Conservation (phyloP, 805 yeast genomes). For the Vanderwaltozyma polyspora region DNA sequence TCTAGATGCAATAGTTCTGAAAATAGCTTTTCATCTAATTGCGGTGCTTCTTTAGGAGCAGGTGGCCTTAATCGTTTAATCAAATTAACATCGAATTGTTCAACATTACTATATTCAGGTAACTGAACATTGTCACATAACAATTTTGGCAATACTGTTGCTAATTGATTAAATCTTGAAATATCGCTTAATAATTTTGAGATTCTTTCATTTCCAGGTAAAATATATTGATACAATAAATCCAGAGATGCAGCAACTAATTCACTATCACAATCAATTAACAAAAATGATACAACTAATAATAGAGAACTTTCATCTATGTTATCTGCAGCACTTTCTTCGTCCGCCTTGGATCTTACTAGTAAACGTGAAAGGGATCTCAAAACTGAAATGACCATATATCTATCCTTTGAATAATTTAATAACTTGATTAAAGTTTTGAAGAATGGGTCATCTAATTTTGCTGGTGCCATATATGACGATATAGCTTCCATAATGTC, state of each 20-base stretch:
- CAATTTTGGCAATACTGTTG: slow-evolving; percentile 52
- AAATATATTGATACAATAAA: slow-evolving; percentile 68
- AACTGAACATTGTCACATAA: slow-evolving; percentile 37
- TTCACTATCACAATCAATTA: slow-evolving; percentile 51
- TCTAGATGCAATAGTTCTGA: slow-evolving; percentile 50
- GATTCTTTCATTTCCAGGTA: slow-evolving; percentile 51
- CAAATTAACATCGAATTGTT: slow-evolving; percentile 27
- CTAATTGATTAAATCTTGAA: slow-evolving; percentile 40
- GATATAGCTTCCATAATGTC: slow-evolving; percentile 80
- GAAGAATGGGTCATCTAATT: slow-evolving; percentile 54
- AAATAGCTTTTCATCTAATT: slow-evolving; percentile 42
- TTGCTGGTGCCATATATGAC: slow-evolving; percentile 68
- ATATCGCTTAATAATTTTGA: slow-evolving; percentile 38
- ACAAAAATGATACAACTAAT: slow-evolving; percentile 44
- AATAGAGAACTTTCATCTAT: slow-evolving; percentile 39
- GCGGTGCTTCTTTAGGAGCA: slow-evolving; percentile 58
- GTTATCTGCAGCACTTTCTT: slow-evolving; percentile 40
- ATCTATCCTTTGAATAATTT: slow-evolving; percentile 49
- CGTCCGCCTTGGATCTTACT: slow-evolving; percentile 41
- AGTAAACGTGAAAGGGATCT: slow-evolving; percentile 72
- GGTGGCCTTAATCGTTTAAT: slow-evolving; percentile 49
- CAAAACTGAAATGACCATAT: slow-evolving; percentile 54
- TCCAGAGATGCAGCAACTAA: slow-evolving; percentile 63
- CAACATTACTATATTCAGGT: slow-evolving; percentile 24
- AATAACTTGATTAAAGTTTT: slow-evolving; percentile 42